Evolutionary conservation across 805 yeast genomes (phyloP).

Genomic region (Schwanniomyces pseudopolymorphus): DNA sequence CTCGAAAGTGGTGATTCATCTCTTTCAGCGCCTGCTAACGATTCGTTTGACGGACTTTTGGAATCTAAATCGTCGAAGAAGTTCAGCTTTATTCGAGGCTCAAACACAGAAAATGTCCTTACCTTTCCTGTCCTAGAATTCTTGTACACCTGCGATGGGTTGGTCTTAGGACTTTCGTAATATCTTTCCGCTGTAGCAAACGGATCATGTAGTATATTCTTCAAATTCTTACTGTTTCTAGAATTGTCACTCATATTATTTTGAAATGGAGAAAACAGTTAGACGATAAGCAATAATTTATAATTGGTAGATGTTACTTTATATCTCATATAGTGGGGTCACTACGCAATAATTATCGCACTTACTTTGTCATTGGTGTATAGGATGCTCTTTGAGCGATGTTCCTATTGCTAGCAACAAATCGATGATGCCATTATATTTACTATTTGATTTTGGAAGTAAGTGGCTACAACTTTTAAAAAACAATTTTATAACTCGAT

Average conservation of each 20-base stretch:
- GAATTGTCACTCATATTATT: constrained; percentile 16
- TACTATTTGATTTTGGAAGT: too few species aligned
- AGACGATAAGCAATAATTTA: neutral
- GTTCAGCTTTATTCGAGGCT: constrained; percentile 7
- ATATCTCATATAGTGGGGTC: neutral
- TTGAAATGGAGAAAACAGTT: constrained; percentile 15
- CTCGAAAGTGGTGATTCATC: neutral
- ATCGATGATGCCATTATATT: too few species aligned
- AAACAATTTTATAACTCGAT: neutral
- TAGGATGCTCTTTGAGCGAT: neutral
- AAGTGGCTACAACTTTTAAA: too few species aligned
- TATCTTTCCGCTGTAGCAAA: constrained; percentile 67
- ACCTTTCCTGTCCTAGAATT: constrained; percentile 47
- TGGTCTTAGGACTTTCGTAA: constrained; percentile 58
- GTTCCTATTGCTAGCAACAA: too few species aligned
- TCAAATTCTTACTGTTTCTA: neutral
- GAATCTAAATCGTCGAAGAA: constrained; percentile 4
- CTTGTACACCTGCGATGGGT: constrained; percentile 47
- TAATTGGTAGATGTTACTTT: neutral
- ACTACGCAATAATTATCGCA: neutral
- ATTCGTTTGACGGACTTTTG: neutral
- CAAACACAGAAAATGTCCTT: constrained; percentile 55
- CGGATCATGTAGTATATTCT: constrained; percentile 50
- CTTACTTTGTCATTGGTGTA: neutral
- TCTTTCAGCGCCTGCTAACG: neutral